phyloP scores from a whole-genome alignment of 148 eudicot genomes.

The Rhododendron molle region DNA sequence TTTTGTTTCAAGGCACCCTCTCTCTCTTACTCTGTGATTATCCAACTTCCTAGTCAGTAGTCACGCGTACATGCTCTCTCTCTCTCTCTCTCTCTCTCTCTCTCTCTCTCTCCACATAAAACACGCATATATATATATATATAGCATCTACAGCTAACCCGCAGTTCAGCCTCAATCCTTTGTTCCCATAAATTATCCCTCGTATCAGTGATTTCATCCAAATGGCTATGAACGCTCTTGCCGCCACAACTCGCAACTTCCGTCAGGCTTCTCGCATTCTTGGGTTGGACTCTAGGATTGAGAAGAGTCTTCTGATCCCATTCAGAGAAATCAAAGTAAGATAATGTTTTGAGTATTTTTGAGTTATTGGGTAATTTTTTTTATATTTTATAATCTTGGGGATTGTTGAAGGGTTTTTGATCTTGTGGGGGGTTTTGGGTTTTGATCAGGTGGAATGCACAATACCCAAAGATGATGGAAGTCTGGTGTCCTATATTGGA shows the following conservation, averaged over 20 bases:
- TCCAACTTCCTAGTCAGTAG: slow-evolving; percentile 5
- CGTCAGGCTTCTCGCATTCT: slow-evolving; percentile 51
- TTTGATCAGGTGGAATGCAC: slow-evolving; percentile 55
- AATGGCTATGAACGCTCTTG: slow-evolving; percentile 52
- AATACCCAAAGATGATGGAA: slow-evolving; percentile 50
- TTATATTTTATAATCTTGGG: not conserved
- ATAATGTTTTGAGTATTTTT: not conserved
- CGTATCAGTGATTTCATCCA: not conserved
- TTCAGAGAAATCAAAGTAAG: slow-evolving; percentile 63
- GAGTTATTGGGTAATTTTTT: not conserved
- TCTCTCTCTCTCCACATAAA: not conserved
- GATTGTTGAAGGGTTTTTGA: not conserved
- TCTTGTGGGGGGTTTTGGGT: not conserved
- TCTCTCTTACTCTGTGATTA: slow-evolving; percentile 3
- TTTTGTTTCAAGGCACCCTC: not conserved
- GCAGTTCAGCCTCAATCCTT: not conserved
- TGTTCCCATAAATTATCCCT: not conserved
- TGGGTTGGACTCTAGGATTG: slow-evolving; percentile 46
- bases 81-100: not conserved
- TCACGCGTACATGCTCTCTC: not conserved
- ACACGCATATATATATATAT: not conserved
- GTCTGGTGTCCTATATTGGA: slow-evolving; percentile 41
- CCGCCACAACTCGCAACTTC: slow-evolving; percentile 60
- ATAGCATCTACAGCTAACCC: not conserved
- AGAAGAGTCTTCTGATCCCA: slow-evolving; percentile 62